phyloP scores from a whole-genome alignment of 129 eudicot species.

The Centaurea solstitialis region DNA sequence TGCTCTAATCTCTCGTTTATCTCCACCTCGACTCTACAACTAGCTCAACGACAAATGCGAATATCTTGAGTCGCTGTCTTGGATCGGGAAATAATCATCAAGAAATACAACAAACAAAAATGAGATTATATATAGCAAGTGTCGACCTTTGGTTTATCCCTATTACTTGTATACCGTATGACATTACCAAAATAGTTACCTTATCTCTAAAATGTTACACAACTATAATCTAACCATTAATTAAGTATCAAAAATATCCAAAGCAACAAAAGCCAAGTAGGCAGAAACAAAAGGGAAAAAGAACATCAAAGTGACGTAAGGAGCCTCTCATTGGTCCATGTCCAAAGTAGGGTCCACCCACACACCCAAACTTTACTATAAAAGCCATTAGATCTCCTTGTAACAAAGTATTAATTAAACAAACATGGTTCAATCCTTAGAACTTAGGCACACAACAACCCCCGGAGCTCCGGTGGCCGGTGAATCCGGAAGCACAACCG shows the following conservation, averaged over 20 bases:
- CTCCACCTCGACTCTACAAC: too few species aligned
- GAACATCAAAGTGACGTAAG: conserved; percentile 28
- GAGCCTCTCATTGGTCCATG: conserved; percentile 22
- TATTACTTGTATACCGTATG: too few species aligned
- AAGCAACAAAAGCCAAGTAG: neutral
- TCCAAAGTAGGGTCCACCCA: conserved; percentile 28
- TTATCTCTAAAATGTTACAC: too few species aligned
- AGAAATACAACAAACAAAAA: too few species aligned
- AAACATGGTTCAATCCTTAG: conserved; percentile 5
- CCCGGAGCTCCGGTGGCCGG: neutral
- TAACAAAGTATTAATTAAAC: conserved; percentile 10
- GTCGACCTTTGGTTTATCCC: too few species aligned
- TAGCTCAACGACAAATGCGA: too few species aligned
- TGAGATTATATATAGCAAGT: too few species aligned
- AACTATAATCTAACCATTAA: neutral
- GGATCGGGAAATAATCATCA: too few species aligned
- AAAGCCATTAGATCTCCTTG: conserved; percentile 20
- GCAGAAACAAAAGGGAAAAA: conserved; percentile 14
- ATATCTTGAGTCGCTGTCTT: too few species aligned
- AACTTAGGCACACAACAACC: neutral
- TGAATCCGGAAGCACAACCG: conserved; percentile 9
- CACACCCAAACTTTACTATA: conserved; percentile 30
- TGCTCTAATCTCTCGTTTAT: too few species aligned
- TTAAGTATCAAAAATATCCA: neutral
- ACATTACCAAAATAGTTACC: too few species aligned